phyloP scores from a whole-genome alignment of 345 rosid species.

The Arabidopsis arenosa region DNA sequence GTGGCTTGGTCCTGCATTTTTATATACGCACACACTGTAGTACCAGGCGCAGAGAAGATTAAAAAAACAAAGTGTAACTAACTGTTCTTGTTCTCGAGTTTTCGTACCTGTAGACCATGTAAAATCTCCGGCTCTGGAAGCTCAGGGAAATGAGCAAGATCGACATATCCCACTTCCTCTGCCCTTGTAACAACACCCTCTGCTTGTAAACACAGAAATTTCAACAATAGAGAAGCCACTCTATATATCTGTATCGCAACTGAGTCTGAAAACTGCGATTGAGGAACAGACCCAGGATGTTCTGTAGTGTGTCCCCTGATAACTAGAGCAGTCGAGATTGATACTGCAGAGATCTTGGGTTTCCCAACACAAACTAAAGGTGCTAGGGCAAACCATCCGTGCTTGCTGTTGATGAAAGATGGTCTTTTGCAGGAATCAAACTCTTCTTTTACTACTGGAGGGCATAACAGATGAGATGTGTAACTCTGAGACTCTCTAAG shows the following conservation, averaged over 20 bases:
- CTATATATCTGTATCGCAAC: constrained; percentile 85
- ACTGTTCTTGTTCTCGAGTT: constrained; percentile 5
- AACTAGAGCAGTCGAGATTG: constrained; percentile 56
- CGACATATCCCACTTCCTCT: constrained; percentile 82
- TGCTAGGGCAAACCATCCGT: constrained; percentile 89
- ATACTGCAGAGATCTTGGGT: constrained; percentile 49
- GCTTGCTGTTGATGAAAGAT: constrained; percentile 62
- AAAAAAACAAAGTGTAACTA: not conserved
- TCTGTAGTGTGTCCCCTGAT: constrained; percentile 58
- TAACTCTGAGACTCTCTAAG: constrained; percentile 60
- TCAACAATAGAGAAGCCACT: constrained; percentile 72
- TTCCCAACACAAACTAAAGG: constrained; percentile 63
- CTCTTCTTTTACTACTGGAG: constrained; percentile 73
- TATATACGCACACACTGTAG: not conserved
- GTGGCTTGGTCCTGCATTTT: constrained; percentile 80
- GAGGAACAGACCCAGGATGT: constrained; percentile 48
- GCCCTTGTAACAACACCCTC: constrained; percentile 83
- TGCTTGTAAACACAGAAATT: constrained; percentile 86
- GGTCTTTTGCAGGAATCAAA: constrained; percentile 65
- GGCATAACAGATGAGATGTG: constrained; percentile 58
- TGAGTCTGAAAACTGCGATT: constrained; percentile 71
- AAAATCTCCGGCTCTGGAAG: constrained; percentile 95
- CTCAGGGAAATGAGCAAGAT: constrained; percentile 89
- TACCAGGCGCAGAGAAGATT: not conserved
- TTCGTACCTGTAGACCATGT: constrained; percentile 82